These are phyloP conservation scores for Fusarium sp. DNA, from an alignment of 2,329 filamentous ascomycete species.

Conservation along the genomic window DNA sequence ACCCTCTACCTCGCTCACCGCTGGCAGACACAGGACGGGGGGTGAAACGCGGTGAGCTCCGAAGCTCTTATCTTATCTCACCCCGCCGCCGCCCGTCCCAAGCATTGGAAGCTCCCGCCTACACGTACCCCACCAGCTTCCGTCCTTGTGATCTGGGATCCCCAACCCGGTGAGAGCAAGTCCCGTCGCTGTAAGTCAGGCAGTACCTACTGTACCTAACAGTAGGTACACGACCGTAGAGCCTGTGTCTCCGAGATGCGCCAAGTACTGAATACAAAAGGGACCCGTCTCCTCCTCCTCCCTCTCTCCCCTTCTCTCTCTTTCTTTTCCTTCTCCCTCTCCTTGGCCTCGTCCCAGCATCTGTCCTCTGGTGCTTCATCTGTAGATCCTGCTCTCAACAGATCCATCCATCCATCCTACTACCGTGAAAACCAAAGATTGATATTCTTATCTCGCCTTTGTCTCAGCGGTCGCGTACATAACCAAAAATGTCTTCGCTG, in stretches of 20 bases:
- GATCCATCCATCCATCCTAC: not conserved
- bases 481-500: constrained; percentile 50
- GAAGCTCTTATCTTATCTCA: constrained; percentile 46
- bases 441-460: not conserved
- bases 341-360: constrained; percentile 42
- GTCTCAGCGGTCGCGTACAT: constrained; percentile 4
- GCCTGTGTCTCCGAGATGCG: constrained; percentile 16
- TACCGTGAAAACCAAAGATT: not conserved
- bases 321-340: constrained; percentile 31
- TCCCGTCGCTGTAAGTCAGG: constrained; percentile 24
- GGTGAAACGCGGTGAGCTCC: constrained; percentile 39
- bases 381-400: constrained; percentile 19
- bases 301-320: constrained; percentile 12
- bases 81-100: constrained; percentile 31
- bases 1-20: constrained; percentile 8
- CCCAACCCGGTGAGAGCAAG: not conserved
- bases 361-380: constrained; percentile 34
- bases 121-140: constrained; percentile 27
- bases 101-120: constrained; percentile 25
- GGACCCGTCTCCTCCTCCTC: constrained; percentile 6
- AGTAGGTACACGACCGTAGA: constrained; percentile 21
- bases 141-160: constrained; percentile 27
- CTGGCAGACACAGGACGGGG: not conserved
- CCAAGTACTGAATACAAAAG: constrained; percentile 29
- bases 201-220: constrained; percentile 30